Evolutionary conservation across 2,329 filamentous ascomycete species (phyloP).

Genomic region (Karstenula rhodostoma): DNA sequence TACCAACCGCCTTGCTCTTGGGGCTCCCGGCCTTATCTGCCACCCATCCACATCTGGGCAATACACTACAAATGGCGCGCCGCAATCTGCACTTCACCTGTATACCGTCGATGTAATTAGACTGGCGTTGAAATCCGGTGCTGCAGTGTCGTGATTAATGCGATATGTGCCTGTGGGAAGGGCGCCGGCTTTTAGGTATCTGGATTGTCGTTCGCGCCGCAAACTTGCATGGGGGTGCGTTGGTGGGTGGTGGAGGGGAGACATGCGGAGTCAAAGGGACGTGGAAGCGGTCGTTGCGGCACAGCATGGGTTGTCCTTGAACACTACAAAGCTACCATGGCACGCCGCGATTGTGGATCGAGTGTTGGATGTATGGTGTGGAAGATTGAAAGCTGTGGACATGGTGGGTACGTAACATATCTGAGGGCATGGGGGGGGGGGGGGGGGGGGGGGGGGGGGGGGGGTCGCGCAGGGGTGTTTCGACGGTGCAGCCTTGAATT

Average conservation of each 20-base stretch:
- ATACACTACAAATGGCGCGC: not conserved
- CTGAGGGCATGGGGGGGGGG: not conserved
- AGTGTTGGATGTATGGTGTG: not conserved
- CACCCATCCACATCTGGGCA: not conserved
- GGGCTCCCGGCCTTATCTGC: not conserved
- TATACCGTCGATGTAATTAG: not conserved
- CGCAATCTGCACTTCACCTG: not conserved
- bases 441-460: no score
- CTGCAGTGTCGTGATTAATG: not conserved
- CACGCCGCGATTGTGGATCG: not conserved
- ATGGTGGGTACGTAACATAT: not conserved
- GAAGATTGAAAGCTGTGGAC: not conserved
- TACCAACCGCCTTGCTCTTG: not conserved
- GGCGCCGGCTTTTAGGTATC: not conserved
- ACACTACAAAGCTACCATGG: not conserved
- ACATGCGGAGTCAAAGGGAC: not conserved
- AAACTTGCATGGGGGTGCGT: not conserved
- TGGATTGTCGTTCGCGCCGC: no score
- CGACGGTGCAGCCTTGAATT: not conserved
- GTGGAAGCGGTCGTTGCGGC: not conserved
- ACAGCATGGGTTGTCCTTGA: not conserved
- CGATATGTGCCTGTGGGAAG: not conserved
- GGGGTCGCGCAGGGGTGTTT: slow-evolving; percentile 11
- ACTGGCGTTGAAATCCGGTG: not conserved
- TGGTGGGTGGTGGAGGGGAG: not conserved